Evolutionary conservation across 257 asterid species (phyloP).

Genomic region (Capsicum chinense): DNA sequence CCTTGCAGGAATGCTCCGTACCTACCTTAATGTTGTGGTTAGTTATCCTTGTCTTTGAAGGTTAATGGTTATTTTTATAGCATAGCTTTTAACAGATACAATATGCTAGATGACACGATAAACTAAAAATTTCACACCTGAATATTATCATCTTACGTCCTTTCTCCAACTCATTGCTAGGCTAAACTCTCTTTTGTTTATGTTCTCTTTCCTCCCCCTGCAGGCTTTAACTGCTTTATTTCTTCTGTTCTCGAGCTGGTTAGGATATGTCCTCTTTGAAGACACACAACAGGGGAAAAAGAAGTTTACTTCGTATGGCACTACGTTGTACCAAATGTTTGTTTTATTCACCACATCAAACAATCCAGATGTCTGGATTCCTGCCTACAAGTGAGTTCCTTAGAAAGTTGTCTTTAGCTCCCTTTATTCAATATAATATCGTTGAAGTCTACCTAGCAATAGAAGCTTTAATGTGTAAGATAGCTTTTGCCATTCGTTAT

Average conservation of each 20-base stretch:
- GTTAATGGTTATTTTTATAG: constrained; percentile 4
- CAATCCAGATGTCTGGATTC: constrained; percentile 99
- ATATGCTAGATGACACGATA: constrained; percentile 6
- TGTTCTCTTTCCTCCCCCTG: constrained; percentile 30
- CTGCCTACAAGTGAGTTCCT: constrained; percentile 89
- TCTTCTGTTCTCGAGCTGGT: constrained; percentile 94
- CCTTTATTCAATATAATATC: neutral
- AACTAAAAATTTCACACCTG: neutral
- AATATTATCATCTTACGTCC: neutral
- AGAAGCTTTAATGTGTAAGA: constrained; percentile 17
- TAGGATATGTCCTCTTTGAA: constrained; percentile 94
- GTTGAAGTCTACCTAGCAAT: neutral
- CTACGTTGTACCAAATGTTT: constrained; percentile 85
- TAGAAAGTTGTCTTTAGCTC: constrained; percentile 16
- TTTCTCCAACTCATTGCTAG: neutral
- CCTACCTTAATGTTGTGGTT: constrained; percentile 94
- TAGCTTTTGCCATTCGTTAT: neutral
- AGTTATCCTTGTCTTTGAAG: constrained; percentile 36
- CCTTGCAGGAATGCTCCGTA: constrained; percentile 85
- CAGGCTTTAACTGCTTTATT: constrained; percentile 85
- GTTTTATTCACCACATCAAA: constrained; percentile 94
- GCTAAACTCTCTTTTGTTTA: neutral
- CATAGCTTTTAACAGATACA: neutral
- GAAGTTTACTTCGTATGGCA: constrained; percentile 70
- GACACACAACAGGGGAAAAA: constrained; percentile 89